Percentiles rank a stretch among this genome's conserved stretches.
Evolutionary conservation across 331 rosid species (phyloP).

Genomic region (Malus hybrid): DNA sequence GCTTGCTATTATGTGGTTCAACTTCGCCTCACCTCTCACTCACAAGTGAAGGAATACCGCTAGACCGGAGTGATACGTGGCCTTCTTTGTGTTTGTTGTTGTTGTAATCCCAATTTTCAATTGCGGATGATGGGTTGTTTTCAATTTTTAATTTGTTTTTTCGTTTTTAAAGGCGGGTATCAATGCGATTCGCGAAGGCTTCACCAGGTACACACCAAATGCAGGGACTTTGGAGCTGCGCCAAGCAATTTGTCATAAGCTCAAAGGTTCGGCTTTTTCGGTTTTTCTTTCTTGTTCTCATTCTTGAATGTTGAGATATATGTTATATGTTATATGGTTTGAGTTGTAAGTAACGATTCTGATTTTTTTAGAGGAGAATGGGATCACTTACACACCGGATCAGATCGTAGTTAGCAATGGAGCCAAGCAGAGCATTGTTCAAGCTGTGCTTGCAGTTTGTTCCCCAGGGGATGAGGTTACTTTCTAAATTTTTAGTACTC

Average conservation of each 20-base stretch:
- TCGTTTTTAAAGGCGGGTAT: conserved; percentile 55
- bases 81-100: too few relatives aligned
- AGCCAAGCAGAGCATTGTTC: conserved; percentile 78
- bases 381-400: conserved; percentile 61
- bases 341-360: neutral
- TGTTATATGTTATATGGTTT: neutral
- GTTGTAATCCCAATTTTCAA: too few relatives aligned
- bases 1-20: too few relatives aligned
- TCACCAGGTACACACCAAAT: conserved; percentile 71
- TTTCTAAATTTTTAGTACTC: neutral
- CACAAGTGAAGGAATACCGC: too few relatives aligned
- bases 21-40: too few relatives aligned
- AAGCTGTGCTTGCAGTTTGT: conserved; percentile 77
- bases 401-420: conserved; percentile 79
- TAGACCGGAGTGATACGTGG: too few relatives aligned
- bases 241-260: conserved; percentile 73
- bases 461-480: conserved; percentile 80
- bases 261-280: conserved; percentile 42
- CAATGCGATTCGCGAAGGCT: conserved; percentile 78
- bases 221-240: conserved; percentile 72
- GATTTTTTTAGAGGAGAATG: conserved; percentile 63
- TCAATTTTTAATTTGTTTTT: neutral
- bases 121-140: too few relatives aligned
- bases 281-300: neutral
- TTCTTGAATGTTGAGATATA: neutral